A percentile compares a stretch with the other conserved stretches of the same genome.
phyloP scores from a whole-genome alignment of 2,329 filamentous ascomycete genomes.

The Scytalidium lignicola region DNA sequence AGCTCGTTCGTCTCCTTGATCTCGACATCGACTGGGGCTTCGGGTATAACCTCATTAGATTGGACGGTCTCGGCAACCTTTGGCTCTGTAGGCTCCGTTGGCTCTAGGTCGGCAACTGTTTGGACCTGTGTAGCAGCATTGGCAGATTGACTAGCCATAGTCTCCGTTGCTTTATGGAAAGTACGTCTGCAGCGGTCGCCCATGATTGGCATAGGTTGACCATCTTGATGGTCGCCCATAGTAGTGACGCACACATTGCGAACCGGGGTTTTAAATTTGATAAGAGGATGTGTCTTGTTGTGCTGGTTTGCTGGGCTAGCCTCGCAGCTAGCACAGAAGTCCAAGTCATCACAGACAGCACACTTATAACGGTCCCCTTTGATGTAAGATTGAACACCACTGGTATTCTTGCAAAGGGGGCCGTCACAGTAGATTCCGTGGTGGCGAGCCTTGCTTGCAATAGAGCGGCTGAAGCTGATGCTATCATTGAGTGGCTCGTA shows the following conservation, averaged over 20 bases:
- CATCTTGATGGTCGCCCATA: slow-evolving; percentile 67
- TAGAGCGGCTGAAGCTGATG: slow-evolving; percentile 36
- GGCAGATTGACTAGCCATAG: slow-evolving; percentile 38
- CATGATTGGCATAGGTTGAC: slow-evolving; percentile 60
- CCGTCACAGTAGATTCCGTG: slow-evolving; percentile 92
- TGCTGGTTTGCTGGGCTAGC: slow-evolving; percentile 78
- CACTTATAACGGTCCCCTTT: slow-evolving; percentile 92
- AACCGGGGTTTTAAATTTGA: slow-evolving; percentile 94
- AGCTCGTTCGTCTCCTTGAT: slow-evolving; percentile 16
- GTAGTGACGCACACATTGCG: slow-evolving; percentile 85
- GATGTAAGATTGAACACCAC: slow-evolving; percentile 63
- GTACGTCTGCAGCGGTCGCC: slow-evolving; percentile 53
- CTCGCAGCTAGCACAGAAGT: slow-evolving; percentile 94
- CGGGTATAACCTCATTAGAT: slow-evolving; percentile 20
- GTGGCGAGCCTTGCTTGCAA: slow-evolving; percentile 52
- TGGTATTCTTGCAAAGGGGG: slow-evolving; percentile 68
- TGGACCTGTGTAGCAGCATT: slow-evolving; percentile 59
- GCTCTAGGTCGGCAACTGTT: slow-evolving; percentile 69
- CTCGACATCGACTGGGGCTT: slow-evolving; percentile 28
- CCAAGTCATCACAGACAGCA: slow-evolving; percentile 87
- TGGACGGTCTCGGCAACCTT: slow-evolving; percentile 20
- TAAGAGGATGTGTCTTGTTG: slow-evolving; percentile 92
- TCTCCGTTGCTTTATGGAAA: slow-evolving; percentile 47
- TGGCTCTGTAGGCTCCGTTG: slow-evolving; percentile 41
- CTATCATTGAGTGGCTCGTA: slow-evolving; percentile 61